A percentile compares a stretch with the other conserved stretches of the same genome.
Evolutionary conservation across 1,284 basidiomycete genomes (phyloP).

Genomic region (Neonothopanus nambi): DNA sequence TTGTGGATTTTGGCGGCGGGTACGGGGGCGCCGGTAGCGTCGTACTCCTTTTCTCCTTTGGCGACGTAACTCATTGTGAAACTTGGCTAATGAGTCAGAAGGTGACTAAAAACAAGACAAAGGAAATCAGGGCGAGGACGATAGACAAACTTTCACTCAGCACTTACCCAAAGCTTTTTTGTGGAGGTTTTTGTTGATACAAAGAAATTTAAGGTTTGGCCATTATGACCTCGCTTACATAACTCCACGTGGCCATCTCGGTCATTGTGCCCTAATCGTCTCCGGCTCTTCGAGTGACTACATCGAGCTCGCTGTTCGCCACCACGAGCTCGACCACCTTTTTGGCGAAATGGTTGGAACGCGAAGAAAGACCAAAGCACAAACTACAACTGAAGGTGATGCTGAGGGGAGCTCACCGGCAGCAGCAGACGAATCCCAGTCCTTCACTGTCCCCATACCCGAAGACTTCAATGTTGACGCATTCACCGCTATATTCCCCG

Average conservation of each 20-base stretch:
- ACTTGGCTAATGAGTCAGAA: conserved; percentile 65
- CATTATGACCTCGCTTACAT: neutral
- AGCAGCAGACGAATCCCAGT: conserved; percentile 20
- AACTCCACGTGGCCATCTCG: conserved; percentile 6
- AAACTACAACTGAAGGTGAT: conserved; percentile 26
- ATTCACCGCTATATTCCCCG: conserved; percentile 53
- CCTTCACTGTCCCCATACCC: conserved; percentile 37
- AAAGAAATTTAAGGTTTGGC: conserved; percentile 24
- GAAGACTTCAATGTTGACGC: conserved; percentile 63
- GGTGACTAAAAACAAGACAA: conserved; percentile 53
- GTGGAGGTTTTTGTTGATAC: conserved; percentile 37
- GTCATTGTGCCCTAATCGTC: neutral
- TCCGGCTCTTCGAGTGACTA: neutral
- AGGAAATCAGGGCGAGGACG: neutral
- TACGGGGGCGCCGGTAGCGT: conserved; percentile 85
- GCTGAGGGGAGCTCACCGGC: conserved; percentile 1
- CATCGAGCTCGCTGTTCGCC: conserved; percentile 34
- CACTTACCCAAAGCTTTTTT: conserved; percentile 41
- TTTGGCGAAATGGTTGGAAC: conserved; percentile 38
- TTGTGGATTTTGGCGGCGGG: conserved; percentile 95
- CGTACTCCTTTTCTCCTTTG: conserved; percentile 98
- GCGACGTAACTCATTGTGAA: conserved; percentile 98
- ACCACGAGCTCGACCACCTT: conserved; percentile 28
- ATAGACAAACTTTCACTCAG: conserved; percentile 7
- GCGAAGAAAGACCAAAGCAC: conserved; percentile 41